These are phyloP conservation scores for Talaromyces rugulosus DNA, from an alignment of 2,329 filamentous ascomycete species.

Conservation along the genomic window DNA sequence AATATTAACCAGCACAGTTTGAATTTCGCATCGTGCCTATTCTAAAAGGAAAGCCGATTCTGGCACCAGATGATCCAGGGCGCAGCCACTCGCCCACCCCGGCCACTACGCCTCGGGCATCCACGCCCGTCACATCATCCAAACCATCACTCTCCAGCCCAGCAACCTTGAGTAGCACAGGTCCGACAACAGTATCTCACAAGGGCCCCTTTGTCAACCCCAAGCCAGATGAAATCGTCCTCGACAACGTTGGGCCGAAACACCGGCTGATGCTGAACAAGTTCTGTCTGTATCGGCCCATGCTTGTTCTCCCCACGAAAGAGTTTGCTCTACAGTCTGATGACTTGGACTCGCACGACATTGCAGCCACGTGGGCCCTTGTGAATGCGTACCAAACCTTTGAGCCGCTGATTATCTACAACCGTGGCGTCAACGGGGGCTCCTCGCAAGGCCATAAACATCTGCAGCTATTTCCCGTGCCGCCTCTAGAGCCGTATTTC, in stretches of 20 bases:
- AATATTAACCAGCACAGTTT: conserved; percentile 12
- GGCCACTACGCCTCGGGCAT: conserved; percentile 8
- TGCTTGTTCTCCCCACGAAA: conserved; percentile 35
- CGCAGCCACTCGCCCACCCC: conserved; percentile 13
- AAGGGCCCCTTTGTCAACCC: conserved; percentile 22
- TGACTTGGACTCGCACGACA: conserved; percentile 32
- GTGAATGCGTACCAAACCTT: conserved; percentile 22
- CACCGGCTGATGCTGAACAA: conserved; percentile 24
- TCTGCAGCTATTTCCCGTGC: conserved; percentile 38
- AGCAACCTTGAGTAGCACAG: background rate
- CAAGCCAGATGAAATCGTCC: conserved; percentile 19
- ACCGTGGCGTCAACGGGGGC: conserved; percentile 43
- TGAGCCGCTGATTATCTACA: conserved; percentile 40
- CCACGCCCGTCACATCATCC: conserved; percentile 5
- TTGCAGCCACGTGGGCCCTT: conserved; percentile 35
- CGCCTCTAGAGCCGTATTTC: conserved; percentile 17
- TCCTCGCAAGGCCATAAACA: conserved; percentile 45
- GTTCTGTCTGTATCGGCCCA: conserved; percentile 28
- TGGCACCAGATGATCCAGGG: conserved; percentile 20
- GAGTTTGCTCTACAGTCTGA: conserved; percentile 29
- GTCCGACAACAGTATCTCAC: conserved; percentile 1
- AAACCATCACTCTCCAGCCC: background rate
- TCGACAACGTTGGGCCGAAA: conserved; percentile 14
- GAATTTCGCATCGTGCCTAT: conserved; percentile 20
- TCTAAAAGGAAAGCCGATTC: conserved; percentile 21